A percentile compares a stretch with the other conserved stretches of the same genome.
Evolutionary conservation across 805 yeast genomes (phyloP).

Genomic region (Metschnikowia vanudenii): DNA sequence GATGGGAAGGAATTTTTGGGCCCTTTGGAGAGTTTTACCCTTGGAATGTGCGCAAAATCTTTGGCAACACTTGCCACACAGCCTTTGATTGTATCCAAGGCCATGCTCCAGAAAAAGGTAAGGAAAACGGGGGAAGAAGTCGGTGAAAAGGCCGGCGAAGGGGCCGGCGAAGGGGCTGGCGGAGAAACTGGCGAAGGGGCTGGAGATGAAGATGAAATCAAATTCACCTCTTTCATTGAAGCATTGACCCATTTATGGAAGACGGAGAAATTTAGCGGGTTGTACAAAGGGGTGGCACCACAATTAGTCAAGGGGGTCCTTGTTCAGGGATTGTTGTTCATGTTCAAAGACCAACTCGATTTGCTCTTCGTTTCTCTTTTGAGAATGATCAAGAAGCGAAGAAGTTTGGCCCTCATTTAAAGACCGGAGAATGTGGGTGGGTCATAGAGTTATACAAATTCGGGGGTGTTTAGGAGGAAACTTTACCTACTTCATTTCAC

Average conservation of each 20-base stretch:
- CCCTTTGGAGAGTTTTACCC: slow-evolving; percentile 62
- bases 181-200: slow-evolving; percentile 29
- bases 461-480: no score
- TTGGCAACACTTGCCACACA: slow-evolving; percentile 79
- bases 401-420: slow-evolving; percentile 1
- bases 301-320: slow-evolving; percentile 78
- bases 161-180: slow-evolving; percentile 14
- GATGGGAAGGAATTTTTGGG: slow-evolving; percentile 43
- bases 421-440: no score
- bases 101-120: slow-evolving; percentile 62
- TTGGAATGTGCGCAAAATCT: slow-evolving; percentile 80
- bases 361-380: slow-evolving; percentile 36
- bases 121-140: slow-evolving; percentile 28
- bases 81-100: slow-evolving; percentile 83
- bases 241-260: slow-evolving; percentile 60
- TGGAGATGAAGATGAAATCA: slow-evolving; percentile 36
- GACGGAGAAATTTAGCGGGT: slow-evolving; percentile 60
- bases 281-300: slow-evolving; percentile 80
- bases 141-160: neutral
- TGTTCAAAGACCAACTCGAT: slow-evolving; percentile 72
- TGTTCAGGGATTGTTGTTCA: slow-evolving; percentile 80
- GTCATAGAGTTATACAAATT: no score
- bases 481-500: no score
- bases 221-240: slow-evolving; percentile 57
- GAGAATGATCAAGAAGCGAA: slow-evolving; percentile 24